Evolutionary conservation across 2,329 filamentous ascomycete genomes (phyloP).

Genomic region (Magnaporthiopsis poae): DNA sequence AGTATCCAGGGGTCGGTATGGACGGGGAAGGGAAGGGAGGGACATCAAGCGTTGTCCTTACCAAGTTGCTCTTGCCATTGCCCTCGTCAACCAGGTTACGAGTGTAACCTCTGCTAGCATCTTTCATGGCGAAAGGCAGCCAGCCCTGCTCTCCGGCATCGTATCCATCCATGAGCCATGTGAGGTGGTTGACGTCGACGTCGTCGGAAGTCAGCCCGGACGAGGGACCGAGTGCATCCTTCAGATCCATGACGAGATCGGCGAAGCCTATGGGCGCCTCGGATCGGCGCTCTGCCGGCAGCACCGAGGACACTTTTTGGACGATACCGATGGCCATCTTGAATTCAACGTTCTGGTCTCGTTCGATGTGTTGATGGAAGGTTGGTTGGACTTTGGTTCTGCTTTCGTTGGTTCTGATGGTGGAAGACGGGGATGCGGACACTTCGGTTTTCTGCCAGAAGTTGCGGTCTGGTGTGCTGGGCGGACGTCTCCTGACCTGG

Average conservation of each 20-base stretch:
- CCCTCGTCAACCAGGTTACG: constrained; percentile 83
- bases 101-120: constrained; percentile 64
- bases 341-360: not conserved
- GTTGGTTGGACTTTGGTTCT: not conserved
- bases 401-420: not conserved
- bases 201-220: constrained; percentile 76
- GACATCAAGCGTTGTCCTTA: constrained; percentile 20
- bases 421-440: not conserved
- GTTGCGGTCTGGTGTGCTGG: not conserved
- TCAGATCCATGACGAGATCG: constrained; percentile 62
- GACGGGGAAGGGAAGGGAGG: not conserved
- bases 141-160: constrained; percentile 60
- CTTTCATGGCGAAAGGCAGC: constrained; percentile 64
- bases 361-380: not conserved
- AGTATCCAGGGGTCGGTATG: not conserved
- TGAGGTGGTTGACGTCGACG: constrained; percentile 64
- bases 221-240: constrained; percentile 63
- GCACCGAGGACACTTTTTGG: constrained; percentile 4
- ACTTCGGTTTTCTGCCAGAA: not conserved
- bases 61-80: constrained; percentile 54
- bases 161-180: constrained; percentile 65
- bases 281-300: constrained; percentile 8
- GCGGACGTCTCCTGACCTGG: not conserved
- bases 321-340: constrained; percentile 20
- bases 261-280: constrained; percentile 46